Conservation (phyloP, 2,329 filamentous ascomycete genomes). For the Canariomyces notabilis region DNA sequence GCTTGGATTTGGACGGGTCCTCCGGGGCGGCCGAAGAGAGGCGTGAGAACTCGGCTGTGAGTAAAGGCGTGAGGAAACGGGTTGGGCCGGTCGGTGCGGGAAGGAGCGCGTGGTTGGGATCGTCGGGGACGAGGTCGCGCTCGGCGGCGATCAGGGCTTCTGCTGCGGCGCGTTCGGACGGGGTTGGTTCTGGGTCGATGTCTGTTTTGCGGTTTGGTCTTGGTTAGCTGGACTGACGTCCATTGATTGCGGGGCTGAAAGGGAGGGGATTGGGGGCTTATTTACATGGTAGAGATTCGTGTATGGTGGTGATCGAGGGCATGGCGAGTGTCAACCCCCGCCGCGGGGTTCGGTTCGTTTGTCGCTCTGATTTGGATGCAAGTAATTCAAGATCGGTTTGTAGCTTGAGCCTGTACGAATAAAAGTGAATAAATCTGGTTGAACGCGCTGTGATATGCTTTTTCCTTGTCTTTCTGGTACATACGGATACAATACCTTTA, state of each 20-base stretch:
- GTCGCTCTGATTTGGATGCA: not conserved
- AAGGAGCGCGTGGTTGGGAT: slow-evolving; percentile 53
- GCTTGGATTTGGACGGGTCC: slow-evolving; percentile 31
- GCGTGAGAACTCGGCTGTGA: slow-evolving; percentile 64
- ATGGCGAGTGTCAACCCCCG: slow-evolving; percentile 39
- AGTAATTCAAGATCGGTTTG: not conserved
- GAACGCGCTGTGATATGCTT: too few relatives aligned
- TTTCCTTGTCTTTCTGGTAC: too few relatives aligned
- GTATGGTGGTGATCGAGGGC: slow-evolving; percentile 63
- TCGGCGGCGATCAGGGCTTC: slow-evolving; percentile 66
- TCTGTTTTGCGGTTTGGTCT: slow-evolving; percentile 46
- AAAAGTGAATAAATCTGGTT: too few relatives aligned
- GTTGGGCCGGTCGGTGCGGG: slow-evolving; percentile 42
- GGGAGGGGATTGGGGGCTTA: slow-evolving; percentile 9
- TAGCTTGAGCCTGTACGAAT: too few relatives aligned
- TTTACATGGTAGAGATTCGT: slow-evolving; percentile 79
- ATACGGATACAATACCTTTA: too few relatives aligned
- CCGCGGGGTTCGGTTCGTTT: not conserved
- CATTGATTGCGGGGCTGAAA: slow-evolving; percentile 18
- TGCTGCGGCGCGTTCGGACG: slow-evolving; percentile 59
- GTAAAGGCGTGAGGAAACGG: slow-evolving; percentile 59
- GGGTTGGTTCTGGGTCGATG: slow-evolving; percentile 69
- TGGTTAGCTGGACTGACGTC: not conserved
- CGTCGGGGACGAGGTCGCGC: slow-evolving; percentile 39
- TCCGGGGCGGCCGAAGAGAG: slow-evolving; percentile 45